Base-by-base conservation (phyloP, 2,329 filamentous ascomycete genomes). In the Aspergillaceae sp. region DNA sequence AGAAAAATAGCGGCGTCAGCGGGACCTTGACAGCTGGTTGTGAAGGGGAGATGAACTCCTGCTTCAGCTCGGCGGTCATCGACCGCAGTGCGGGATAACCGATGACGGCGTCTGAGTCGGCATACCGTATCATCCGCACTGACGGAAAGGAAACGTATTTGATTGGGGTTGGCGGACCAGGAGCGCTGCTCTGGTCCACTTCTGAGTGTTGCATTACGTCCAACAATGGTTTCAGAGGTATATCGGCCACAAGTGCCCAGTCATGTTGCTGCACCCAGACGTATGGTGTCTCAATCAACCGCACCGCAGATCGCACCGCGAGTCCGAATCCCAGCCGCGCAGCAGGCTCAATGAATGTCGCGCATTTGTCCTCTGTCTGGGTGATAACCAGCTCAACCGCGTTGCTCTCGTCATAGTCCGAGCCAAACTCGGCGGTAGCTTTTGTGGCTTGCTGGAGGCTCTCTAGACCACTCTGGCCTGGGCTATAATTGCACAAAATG, bases 221-320 rank as follows among this genome's bases (percentile, higher is more conserved):
- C 30, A 49, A 29, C 4, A 49, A 27, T 5, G 35, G 32, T 5
- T 30, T 10, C 1, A 49, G 27, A 4, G 47, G 47, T 1, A 49
- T 40, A 44, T 49, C 44, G 9, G 41, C 47, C n/a, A 44, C 41
- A 7, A 49, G 37, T 7, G 44, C 41, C 47, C 47, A 49, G 37
- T 49, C 47, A 29, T 49, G 47, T 37, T 49, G 47, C 44, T 49
- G 47, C 7, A 49, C 47, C 47, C 47, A 49, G 41, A 49, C 47
- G 10, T 47, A 49, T 7, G 41, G 36, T 2, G 47, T 49, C 10
- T 47, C 44, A n/a, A 40, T 32, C 4, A 47, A 4, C 6, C 47
- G 27, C 35, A 49, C 36, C 10, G 47, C 44, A 2, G 47, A 44
- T 27, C 47, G 40, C 26, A 49, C 44, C 3, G 47, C 47, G 2